Conservation (phyloP, 495 filamentous ascomycete genomes). For the Amniculicola lignicola region DNA sequence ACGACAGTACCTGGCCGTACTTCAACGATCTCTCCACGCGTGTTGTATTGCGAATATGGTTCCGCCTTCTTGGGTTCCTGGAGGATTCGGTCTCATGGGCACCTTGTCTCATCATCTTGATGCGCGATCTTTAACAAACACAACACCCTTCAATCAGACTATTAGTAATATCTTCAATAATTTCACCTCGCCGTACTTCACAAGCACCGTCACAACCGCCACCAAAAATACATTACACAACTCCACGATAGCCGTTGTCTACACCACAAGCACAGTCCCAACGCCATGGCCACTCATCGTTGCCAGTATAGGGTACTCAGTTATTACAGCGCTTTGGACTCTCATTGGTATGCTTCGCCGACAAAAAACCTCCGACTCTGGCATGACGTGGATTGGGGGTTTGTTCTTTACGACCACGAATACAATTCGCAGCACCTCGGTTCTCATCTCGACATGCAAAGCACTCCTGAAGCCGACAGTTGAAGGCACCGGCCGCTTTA, state of each 20-base stretch:
- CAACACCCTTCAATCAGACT: conserved; percentile 11
- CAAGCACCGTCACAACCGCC: conserved; percentile 8
- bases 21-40: not conserved
- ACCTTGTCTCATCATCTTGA: conserved; percentile 1
- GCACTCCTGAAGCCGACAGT: conserved; percentile 6
- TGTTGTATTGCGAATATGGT: conserved; percentile 7
- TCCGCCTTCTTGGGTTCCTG: conserved; percentile 8
- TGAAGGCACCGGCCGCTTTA: conserved; percentile 9
- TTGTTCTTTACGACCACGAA: conserved; percentile 14
- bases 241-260: conserved; percentile 12
- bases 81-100: conserved; percentile 6
- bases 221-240: conserved; percentile 8
- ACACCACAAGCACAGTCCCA: conserved; percentile 2
- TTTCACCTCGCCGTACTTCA: conserved; percentile 8
- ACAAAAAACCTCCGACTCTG: conserved; percentile 1
- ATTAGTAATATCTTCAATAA: conserved; percentile 8
- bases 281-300: conserved; percentile 12
- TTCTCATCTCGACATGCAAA: conserved; percentile 11
- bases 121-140: conserved; percentile 12
- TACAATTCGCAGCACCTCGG: conserved; percentile 9
- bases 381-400: conserved; percentile 7
- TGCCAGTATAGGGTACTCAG: conserved; percentile 8
- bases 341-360: conserved; percentile 9
- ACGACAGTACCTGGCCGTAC: not conserved
- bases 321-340: conserved; percentile 11